Percentiles rank a stretch among this genome's conserved stretches.
These are phyloP conservation scores for Auricularia auricula-judae DNA, from an alignment of 768 basidiomycete species.

Conservation along the genomic window DNA sequence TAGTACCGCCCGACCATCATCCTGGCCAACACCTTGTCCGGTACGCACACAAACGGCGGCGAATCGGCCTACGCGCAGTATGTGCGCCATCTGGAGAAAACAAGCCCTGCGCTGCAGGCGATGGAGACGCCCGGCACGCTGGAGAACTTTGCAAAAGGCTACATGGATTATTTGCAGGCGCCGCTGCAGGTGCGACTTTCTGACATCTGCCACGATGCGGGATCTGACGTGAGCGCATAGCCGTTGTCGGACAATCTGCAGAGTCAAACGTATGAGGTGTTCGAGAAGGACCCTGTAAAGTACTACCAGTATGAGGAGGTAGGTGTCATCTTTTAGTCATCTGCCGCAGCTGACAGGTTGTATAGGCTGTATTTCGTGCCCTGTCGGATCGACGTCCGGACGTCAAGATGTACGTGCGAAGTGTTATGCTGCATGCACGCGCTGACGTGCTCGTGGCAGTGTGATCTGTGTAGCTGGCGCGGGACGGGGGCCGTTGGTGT, in stretches of 20 bases:
- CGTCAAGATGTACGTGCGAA: constrained; percentile 46
- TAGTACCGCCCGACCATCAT: constrained; percentile 83
- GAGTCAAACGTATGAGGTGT: constrained; percentile 92
- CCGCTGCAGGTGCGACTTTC: constrained; percentile 63
- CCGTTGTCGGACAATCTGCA: constrained; percentile 97
- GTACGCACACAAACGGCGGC: constrained; percentile 69
- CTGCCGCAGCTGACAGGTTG: neutral
- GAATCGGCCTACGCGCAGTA: constrained; percentile 87
- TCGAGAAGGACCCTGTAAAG: constrained; percentile 96
- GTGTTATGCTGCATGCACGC: constrained; percentile 2
- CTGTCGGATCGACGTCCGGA: constrained; percentile 57
- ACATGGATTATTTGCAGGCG: constrained; percentile 91
- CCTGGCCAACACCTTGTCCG: constrained; percentile 53
- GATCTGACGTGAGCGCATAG: constrained; percentile 25
- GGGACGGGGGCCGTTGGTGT: constrained; percentile 86
- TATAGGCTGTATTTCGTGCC: constrained; percentile 39
- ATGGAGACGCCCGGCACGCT: constrained; percentile 60
- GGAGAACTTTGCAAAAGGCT: constrained; percentile 84
- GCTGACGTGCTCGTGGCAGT: constrained; percentile 27
- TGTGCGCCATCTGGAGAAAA: constrained; percentile 69
- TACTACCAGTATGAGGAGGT: constrained; percentile 93
- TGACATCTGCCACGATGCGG: constrained; percentile 1
- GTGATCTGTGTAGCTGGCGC: constrained; percentile 89
- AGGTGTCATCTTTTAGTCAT: neutral
- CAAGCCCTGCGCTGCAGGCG: constrained; percentile 56